Percentiles rank a stretch among this genome's conserved stretches.
phyloP scores from a whole-genome alignment of 2,329 filamentous ascomycete species.

The Shiraia bambusicola region DNA sequence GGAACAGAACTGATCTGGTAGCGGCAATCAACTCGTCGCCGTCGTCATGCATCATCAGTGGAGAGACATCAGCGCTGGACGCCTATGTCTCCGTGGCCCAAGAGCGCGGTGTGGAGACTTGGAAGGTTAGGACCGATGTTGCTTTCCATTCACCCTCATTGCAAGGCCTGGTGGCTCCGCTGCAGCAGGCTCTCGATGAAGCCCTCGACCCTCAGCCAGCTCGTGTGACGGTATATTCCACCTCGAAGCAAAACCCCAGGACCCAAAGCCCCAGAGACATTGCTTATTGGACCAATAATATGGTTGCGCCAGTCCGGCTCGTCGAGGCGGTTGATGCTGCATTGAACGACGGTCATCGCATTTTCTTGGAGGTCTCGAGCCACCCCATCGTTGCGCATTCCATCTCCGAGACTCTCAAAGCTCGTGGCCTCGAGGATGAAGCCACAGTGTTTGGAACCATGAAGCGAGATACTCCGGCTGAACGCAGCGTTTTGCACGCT shows the following conservation, averaged over 20 bases:
- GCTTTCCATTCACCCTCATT: constrained; percentile 46
- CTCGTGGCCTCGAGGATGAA: constrained; percentile 37
- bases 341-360: constrained; percentile 39
- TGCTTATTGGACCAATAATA: constrained; percentile 45
- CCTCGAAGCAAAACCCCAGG: constrained; percentile 28
- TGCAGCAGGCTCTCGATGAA: constrained; percentile 28
- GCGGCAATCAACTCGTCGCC: constrained; percentile 42
- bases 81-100: constrained; percentile 17
- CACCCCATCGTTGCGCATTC: constrained; percentile 48
- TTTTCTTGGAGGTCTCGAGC: constrained; percentile 47
- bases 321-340: constrained; percentile 38
- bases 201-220: constrained; percentile 19
- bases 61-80: constrained; percentile 20
- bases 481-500: constrained; percentile 28
- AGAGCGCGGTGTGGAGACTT: constrained; percentile 28
- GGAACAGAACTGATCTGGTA: constrained; percentile 20
- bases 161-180: constrained; percentile 25
- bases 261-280: constrained; percentile 23
- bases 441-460: constrained; percentile 35
- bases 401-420: constrained; percentile 41
- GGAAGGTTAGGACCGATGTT: constrained; percentile 44
- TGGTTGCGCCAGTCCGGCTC: constrained; percentile 42
- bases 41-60: constrained; percentile 38
- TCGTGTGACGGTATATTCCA: constrained; percentile 34
- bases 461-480: constrained; percentile 26